A percentile compares a stretch with the other conserved stretches of the same genome.
Conservation (phyloP, 208 protist species). For the Tritrichomonas foetus region DNA sequence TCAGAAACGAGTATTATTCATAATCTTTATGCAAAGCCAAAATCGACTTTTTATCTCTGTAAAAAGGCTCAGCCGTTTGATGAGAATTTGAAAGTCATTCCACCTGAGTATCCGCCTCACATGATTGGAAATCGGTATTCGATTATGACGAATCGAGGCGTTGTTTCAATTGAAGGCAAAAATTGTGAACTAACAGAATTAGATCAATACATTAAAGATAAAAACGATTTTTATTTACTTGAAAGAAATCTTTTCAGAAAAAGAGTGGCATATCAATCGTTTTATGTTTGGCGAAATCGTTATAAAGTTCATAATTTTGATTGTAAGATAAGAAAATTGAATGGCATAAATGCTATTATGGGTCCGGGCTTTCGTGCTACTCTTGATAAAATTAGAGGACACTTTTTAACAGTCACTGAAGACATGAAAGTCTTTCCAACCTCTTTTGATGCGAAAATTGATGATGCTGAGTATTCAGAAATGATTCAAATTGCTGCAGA, state of each 20-base stretch:
- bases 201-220: background rate
- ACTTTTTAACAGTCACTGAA: background rate
- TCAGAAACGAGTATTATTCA: background rate
- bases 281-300: background rate
- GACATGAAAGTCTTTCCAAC: background rate
- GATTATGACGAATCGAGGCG: background rate
- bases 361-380: background rate
- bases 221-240: background rate
- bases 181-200: background rate
- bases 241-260: background rate
- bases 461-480: background rate
- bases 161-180: background rate
- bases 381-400: background rate
- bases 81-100: background rate
- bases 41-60: background rate
- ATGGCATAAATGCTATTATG: background rate
- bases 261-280: background rate
- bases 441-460: background rate
- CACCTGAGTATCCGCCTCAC: background rate
- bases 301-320: background rate
- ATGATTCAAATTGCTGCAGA: background rate
- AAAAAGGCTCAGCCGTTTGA: background rate
- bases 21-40: background rate
- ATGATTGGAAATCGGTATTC: background rate
- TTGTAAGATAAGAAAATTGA: background rate